Base-by-base conservation (phyloP, 2,329 filamentous ascomycete species). In the Penicillium freii region DNA sequence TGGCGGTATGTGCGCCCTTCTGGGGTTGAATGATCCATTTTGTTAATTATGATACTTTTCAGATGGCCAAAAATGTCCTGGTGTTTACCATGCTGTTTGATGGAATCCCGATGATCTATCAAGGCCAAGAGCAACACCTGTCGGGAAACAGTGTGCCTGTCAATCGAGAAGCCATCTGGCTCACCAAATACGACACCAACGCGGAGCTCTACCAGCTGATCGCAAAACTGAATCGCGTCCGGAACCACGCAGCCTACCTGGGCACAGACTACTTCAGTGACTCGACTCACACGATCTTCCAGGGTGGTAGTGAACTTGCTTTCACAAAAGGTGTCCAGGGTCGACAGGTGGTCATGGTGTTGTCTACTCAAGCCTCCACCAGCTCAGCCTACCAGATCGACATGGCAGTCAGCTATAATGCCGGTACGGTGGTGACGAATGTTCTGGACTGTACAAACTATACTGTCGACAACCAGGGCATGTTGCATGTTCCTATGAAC, bases 21-120 rank as follows among this genome's bases (percentile, higher is more conserved):
- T 36, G 31, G 9, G n/a, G 15, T 9, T 44, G 25, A 46, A 13
- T n/a, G n/a, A 43, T 42, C n/a, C 44, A 36, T 17, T 13, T 53
- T 36, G 47, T 49, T 62, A 9, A 64, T 27, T 23, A 31, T 23
- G 1, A 5, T 45, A 13, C 19, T 10, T 21, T 25, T 1, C 45
- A 71, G 69, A 75, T 85, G 2, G 80, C 84, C 23, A 83, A 84
- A 69, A 88, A 88, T 60, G 78, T 82, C 3, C 75, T 88, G 31
- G 78, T 84, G 0, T 88, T 84, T 63, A 82, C 82, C n/a, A 79
- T 88, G 25, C 78, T 88, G 8, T 66, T 67, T 21, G 71, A 86
- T 49, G 86, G 86, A 10, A 82, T 88, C 10, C 65, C 65, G 11
- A 60, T 67, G 58, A 57, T 67, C 23, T 66, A 66, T n/a, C 58